Percentiles rank a stretch among this genome's conserved stretches.
phyloP scores from a whole-genome alignment of 2,329 filamentous ascomycete genomes.

The Ambrosiella xylebori region DNA sequence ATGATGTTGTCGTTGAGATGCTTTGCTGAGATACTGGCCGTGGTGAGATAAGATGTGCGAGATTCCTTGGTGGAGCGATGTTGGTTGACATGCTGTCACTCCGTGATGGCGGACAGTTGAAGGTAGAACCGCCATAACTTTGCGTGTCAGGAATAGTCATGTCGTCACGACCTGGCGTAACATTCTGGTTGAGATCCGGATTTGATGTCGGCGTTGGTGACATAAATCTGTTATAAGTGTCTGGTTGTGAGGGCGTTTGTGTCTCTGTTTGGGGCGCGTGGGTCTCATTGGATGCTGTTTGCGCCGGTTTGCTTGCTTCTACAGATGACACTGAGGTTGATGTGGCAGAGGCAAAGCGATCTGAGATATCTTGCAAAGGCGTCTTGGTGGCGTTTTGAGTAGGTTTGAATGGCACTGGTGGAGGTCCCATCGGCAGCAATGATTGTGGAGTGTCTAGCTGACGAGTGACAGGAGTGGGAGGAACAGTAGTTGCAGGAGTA shows the following conservation, averaged over 20 bases:
- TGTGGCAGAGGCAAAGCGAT: conserved; percentile 21
- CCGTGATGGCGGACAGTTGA: conserved; percentile 15
- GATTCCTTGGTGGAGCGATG: conserved; percentile 22
- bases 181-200: not conserved
- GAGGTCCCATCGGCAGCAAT: conserved; percentile 20
- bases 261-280: not conserved
- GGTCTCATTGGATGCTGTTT: not conserved
- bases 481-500: not conserved
- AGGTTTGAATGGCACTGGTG: conserved; percentile 26
- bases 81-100: conserved; percentile 14
- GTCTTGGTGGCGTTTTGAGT: not conserved
- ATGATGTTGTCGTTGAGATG: conserved; percentile 32
- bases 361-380: conserved; percentile 27
- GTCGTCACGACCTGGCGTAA: not conserved
- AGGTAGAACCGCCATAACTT: conserved; percentile 29
- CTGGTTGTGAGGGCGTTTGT: not conserved
- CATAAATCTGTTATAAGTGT: not conserved
- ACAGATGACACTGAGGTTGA: not conserved
- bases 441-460: conserved; percentile 15
- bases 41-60: conserved; percentile 16
- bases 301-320: not conserved
- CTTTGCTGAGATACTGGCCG: conserved; percentile 37
- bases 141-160: conserved; percentile 38
- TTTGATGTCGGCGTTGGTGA: not conserved
- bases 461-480: not conserved